A percentile compares a stretch with the other conserved stretches of the same genome.
Conservation (phyloP, 176 grass and related monocot genomes). For the Musa schizocarpa region DNA sequence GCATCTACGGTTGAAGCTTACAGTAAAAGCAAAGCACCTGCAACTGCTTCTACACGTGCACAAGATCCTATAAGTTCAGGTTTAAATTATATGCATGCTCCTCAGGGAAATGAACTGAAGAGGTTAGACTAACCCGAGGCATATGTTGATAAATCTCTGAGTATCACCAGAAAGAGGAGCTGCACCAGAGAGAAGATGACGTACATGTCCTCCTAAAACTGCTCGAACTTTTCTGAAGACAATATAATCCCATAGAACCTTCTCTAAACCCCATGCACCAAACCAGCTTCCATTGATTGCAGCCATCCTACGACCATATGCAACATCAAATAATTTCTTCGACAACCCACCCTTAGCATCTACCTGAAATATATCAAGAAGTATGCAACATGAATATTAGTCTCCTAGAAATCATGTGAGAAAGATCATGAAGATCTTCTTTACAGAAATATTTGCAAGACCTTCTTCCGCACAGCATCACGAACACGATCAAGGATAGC, state of each 20-base stretch:
- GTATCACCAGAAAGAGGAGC: slow-evolving; percentile 77
- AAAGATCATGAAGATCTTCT: neutral
- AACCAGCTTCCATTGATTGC: slow-evolving; percentile 95
- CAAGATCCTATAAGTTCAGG: neutral
- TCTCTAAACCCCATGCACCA: slow-evolving; percentile 87
- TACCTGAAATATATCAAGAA: slow-evolving; percentile 30
- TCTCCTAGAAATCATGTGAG: neutral
- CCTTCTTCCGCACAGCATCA: slow-evolving; percentile 85
- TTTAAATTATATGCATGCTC: neutral
- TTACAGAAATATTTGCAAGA: slow-evolving; percentile 4
- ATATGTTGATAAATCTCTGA: slow-evolving; percentile 98
- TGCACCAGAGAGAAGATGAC: slow-evolving; percentile 76
- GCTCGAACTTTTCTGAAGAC: slow-evolving; percentile 68
- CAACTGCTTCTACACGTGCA: no score
- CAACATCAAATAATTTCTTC: slow-evolving; percentile 79
- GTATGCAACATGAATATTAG: neutral
- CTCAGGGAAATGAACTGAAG: neutral
- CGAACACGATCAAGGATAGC: slow-evolving; percentile 92
- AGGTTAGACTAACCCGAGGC: slow-evolving; percentile 61
- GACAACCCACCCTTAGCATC: slow-evolving; percentile 75
- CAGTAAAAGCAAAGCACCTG: neutral
- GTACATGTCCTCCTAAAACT: slow-evolving; percentile 66
- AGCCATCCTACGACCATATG: slow-evolving; percentile 70
- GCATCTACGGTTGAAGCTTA: neutral
- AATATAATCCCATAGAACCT: slow-evolving; percentile 74